phyloP scores from a whole-genome alignment of 805 yeast species.

The Helenozyma baotianmanensis region DNA sequence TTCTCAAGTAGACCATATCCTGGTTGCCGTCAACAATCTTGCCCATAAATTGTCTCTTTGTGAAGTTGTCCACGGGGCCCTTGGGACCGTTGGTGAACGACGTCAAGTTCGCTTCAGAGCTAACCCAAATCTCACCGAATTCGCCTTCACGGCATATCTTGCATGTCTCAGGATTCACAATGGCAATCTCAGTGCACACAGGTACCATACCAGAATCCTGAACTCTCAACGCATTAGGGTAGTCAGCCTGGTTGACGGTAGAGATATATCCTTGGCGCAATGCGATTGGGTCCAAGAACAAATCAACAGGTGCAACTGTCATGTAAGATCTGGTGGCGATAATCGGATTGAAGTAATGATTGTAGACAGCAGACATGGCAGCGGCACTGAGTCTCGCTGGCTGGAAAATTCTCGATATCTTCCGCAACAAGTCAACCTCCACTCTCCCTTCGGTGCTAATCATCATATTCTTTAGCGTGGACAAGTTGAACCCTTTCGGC shows the following conservation, averaged over 20 bases:
- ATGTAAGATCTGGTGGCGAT: conserved; percentile 81
- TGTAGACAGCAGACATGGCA: conserved; percentile 72
- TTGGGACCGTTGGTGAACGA: conserved; percentile 54
- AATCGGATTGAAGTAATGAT: conserved; percentile 77
- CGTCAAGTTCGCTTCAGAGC: conserved; percentile 75
- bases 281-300: conserved; percentile 83
- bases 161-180: conserved; percentile 90
- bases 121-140: conserved; percentile 95
- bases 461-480: conserved; percentile 75
- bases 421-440: conserved; percentile 51
- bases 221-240: conserved; percentile 64
- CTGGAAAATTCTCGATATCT: conserved; percentile 58
- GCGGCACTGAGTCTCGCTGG: conserved; percentile 61
- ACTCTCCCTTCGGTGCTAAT: conserved; percentile 76
- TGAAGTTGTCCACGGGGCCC: conserved; percentile 49
- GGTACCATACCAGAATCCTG: conserved; percentile 97
- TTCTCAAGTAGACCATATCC: conserved; percentile 65
- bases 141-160: conserved; percentile 82
- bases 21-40: conserved; percentile 61
- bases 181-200: conserved; percentile 86
- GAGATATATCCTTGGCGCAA: conserved; percentile 85
- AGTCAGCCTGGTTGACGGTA: conserved; percentile 68
- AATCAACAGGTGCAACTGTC: conserved; percentile 81
- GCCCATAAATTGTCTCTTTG: conserved; percentile 52
- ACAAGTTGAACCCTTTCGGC: conserved; percentile 58